Evolutionary conservation across 352 stramenopile genomes (phyloP).

Genomic region (Plasmopara viticola): DNA sequence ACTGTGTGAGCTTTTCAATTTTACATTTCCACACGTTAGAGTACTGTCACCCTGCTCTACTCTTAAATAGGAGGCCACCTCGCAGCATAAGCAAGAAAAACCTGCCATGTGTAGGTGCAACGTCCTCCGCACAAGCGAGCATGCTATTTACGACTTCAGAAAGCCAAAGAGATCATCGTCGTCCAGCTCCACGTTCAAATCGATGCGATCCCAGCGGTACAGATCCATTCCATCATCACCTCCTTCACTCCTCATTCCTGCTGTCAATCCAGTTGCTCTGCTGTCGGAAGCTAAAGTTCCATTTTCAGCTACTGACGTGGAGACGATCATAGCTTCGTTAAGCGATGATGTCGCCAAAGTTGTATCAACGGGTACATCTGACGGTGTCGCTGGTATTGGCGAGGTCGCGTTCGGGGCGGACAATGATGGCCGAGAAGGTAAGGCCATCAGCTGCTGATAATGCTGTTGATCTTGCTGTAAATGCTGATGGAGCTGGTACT

Average conservation of each 20-base stretch:
- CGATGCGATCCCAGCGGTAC: constrained; percentile 75
- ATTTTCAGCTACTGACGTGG: constrained; percentile 6
- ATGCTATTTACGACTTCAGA: constrained; percentile 53
- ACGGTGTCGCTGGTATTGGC: constrained; percentile 11
- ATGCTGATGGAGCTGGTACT: constrained; percentile 15
- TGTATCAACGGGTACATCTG: constrained; percentile 7
- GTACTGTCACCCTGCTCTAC: no score
- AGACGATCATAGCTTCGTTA: constrained; percentile 8
- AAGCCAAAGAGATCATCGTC: constrained; percentile 85
- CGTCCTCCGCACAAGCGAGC: neutral
- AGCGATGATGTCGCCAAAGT: neutral
- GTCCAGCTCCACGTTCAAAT: constrained; percentile 76
- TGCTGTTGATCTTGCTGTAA: constrained; percentile 16
- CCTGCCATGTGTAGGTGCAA: neutral
- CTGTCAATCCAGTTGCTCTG: constrained; percentile 6
- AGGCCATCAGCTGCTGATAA: constrained; percentile 20
- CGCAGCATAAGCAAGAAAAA: no score
- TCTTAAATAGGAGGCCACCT: no score
- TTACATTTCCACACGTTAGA: no score
- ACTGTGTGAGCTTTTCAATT: no score
- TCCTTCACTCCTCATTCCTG: constrained; percentile 26
- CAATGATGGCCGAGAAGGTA: constrained; percentile 17
- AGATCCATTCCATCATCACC: constrained; percentile 52
- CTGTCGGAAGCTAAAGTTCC: constrained; percentile 6
- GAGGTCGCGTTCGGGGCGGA: constrained; percentile 13